Conservation (phyloP, 140 eudicot genomes). For the Anethum foeniculum region DNA sequence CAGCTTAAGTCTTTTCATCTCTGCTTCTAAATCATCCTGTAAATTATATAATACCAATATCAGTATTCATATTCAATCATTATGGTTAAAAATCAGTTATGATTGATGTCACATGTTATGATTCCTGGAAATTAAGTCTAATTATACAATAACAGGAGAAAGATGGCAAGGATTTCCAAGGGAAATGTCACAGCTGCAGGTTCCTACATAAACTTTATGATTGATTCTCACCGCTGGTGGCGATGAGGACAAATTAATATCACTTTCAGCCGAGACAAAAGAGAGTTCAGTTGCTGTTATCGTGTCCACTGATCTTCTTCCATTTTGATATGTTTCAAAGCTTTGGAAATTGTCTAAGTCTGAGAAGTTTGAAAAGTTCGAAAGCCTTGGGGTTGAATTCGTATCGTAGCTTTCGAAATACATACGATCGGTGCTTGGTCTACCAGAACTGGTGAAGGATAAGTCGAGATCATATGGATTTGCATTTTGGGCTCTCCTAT, state of each 20-base stretch:
- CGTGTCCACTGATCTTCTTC: slow-evolving; percentile 43
- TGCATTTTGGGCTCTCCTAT: slow-evolving; percentile 42
- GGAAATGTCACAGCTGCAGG: background rate
- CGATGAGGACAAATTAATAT: slow-evolving; percentile 19
- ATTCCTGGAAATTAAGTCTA: background rate
- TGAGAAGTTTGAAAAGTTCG: slow-evolving; percentile 51
- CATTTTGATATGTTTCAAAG: slow-evolving; percentile 27
- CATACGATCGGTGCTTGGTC: slow-evolving; percentile 48
- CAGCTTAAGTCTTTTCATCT: slow-evolving; percentile 72
- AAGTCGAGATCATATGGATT: slow-evolving; percentile 62
- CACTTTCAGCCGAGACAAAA: slow-evolving; percentile 31
- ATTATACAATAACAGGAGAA: background rate
- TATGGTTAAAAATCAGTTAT: background rate
- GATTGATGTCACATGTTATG: no score
- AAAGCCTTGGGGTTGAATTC: slow-evolving; percentile 31
- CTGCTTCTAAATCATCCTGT: slow-evolving; percentile 82
- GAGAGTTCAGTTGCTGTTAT: slow-evolving; percentile 28
- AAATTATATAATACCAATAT: slow-evolving; percentile 7
- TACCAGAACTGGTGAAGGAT: slow-evolving; percentile 56
- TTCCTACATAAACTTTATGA: background rate
- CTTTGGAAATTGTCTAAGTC: slow-evolving; percentile 40
- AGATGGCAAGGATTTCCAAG: background rate
- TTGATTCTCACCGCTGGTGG: slow-evolving; percentile 30
- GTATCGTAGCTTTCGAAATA: slow-evolving; percentile 31
- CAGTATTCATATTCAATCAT: background rate